Evolutionary conservation across 441 rosid genomes (phyloP), one percentile per base, ranked within the genome.

Genomic region (Populus hybrid): DNA sequence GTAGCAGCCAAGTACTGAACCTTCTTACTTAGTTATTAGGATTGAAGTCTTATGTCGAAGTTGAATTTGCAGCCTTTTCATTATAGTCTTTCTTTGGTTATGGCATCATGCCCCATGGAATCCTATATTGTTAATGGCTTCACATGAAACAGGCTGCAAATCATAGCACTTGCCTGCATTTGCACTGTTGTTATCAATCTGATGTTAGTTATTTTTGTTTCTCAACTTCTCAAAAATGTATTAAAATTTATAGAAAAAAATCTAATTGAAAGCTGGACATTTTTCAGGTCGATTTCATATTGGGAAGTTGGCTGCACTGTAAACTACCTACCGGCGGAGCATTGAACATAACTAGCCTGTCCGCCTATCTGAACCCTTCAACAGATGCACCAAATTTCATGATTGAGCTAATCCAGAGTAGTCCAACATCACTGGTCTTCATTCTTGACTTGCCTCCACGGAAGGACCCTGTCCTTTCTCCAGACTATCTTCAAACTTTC

Each of bases 291-390:
- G 95, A 94, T 89, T 89, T 93, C 85, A 79, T 91, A 72, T 74
- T 93, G 80, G 98, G 93, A 81, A 91, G 97, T 84, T 94, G 97
- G 98, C 72, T 94, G 73, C 91, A 91, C 78, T 83, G 89, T 77
- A 82, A 87, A 79, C 88, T 93, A 35, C 95, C 94, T 75, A 90
- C 88, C 23, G 97, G 99, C 1, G 91, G 80, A 79, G 88, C 88
- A 30, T 82, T 93, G 80, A 89, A 90, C 87, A 92, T 93, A 78
- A 90, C 97, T 71, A 93, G 93, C 83, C 86, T 93, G 69, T 88
- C 93, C 24, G 89, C 81, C 42, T 90, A 89, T 82, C 84, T 93
- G 72, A 91, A 91, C 82, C 61, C 88, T 4, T 87, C 92, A 59
- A 93, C 97, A 0, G 90, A 89, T 46, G 92, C 99, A 70, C 99